These are phyloP conservation scores for Nicotiana sylvestris DNA, from an alignment of 257 asterid species.

Conservation along the genomic window DNA sequence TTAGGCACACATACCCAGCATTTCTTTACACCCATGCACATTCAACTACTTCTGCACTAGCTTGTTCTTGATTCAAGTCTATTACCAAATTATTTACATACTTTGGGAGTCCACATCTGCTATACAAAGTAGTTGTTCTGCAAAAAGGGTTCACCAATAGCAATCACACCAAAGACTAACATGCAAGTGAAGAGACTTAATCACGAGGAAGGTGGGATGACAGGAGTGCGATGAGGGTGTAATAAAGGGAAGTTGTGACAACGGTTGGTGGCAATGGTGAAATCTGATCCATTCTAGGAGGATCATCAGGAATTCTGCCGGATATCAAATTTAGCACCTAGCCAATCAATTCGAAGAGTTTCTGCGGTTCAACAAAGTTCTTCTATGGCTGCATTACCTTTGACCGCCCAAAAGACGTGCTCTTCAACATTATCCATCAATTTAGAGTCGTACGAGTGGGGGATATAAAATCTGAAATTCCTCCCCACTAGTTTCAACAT, in stretches of 20 bases:
- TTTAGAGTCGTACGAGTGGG: neutral
- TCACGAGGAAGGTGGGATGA: neutral
- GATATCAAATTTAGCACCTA: neutral
- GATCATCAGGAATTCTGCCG: neutral
- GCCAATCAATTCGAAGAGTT: neutral
- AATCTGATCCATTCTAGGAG: neutral
- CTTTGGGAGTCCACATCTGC: neutral
- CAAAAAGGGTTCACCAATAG: neutral
- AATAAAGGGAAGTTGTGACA: neutral
- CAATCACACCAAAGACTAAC: neutral
- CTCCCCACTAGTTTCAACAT: neutral
- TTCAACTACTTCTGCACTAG: neutral
- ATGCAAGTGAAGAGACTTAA: neutral
- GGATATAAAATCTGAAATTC: neutral
- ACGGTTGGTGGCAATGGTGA: neutral
- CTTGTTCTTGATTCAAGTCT: neutral
- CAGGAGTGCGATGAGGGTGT: neutral
- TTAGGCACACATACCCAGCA: neutral
- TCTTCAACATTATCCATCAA: constrained; percentile 1
- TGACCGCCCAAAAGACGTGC: neutral
- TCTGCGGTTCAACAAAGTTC: neutral
- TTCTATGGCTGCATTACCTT: neutral
- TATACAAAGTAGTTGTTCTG: neutral
- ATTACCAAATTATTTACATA: neutral
- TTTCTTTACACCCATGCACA: neutral